Base-by-base conservation (phyloP, 2,329 filamentous ascomycete genomes). In the Phyllosticta capitalensis region DNA sequence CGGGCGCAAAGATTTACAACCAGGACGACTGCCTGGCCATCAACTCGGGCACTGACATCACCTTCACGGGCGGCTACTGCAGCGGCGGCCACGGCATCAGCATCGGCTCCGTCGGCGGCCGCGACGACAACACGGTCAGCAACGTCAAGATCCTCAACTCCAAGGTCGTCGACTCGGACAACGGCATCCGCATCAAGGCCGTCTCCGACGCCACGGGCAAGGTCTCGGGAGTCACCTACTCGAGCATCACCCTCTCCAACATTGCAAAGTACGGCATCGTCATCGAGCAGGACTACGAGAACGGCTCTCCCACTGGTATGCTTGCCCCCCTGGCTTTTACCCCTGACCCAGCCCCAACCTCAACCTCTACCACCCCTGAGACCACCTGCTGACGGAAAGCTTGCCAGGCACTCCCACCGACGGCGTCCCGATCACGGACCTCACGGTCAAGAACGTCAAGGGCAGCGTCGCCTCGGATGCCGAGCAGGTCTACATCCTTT, bases 1-100 rank as follows among this genome's bases (percentile, higher is more conserved):
- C 68, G 30, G 72, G 74, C 20, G 77, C 78, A 10, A 72, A 65
- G 22, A 74, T 81, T 21, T 70, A 76, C 63, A 81, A 81, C 69
- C 80, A 82, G 69, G 80, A 82, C 63, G 80, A 82, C 65, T 82
- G 80, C 63, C 67, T 82, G 5, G 80, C 79, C 14, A 69, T 82
- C 62, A 82, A 81, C 70, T 80, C 77, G 3, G 79, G 79, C 56
- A 74, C n/a, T n/a, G 53, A 60, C 52, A 59, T 61, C 50, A 48
- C 2, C 21, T 60, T 58, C 33, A 33, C 30, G 5, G 33, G n/a
- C 9, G 20, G 52, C 20, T 68, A 72, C 22, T 80, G 77, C 64
- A 70, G 71, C 3, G 76, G 78, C 22, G 76, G 77, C 19, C 78
- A 81, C 65, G 81, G 80, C 52, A 69, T 84, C 6, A 79, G 78